Conservation (phyloP, 2,329 filamentous ascomycete species). For the Elsinoe australis region DNA sequence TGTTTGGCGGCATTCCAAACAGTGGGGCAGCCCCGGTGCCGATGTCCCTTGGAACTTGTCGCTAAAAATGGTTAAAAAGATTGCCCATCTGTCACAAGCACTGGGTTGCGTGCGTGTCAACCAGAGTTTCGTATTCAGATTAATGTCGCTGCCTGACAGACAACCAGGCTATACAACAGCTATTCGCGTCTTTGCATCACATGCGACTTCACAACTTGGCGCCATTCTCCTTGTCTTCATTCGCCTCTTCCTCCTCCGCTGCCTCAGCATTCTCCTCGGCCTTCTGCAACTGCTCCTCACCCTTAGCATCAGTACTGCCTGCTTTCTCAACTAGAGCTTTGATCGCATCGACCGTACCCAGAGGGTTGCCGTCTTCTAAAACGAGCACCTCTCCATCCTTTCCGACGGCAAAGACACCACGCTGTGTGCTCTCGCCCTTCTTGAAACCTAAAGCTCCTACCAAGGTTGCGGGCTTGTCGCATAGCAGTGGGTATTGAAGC, state of each 20-base stretch:
- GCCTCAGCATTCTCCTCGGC: conserved; percentile 28
- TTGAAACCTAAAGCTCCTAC: conserved; percentile 84
- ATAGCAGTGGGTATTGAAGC: conserved; percentile 79
- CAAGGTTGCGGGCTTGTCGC: conserved; percentile 65
- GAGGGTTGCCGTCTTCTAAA: conserved; percentile 66
- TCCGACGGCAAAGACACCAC: conserved; percentile 76
- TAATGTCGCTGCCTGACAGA: conserved; percentile 7
- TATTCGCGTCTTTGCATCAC: neutral
- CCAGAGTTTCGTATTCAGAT: neutral
- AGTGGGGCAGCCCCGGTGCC: no score
- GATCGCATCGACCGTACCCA: conserved; percentile 68
- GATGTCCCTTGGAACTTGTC: neutral
- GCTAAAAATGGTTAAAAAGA: conserved; percentile 10
- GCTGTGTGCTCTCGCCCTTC: conserved; percentile 75
- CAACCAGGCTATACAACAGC: neutral
- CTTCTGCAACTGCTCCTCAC: conserved; percentile 28
- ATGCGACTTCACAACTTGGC: conserved; percentile 3
- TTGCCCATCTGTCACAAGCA: neutral
- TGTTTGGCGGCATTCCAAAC: neutral
- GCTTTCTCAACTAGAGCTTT: conserved; percentile 57
- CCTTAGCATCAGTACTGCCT: conserved; percentile 25
- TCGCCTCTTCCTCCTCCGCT: conserved; percentile 23
- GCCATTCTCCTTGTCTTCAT: conserved; percentile 11
- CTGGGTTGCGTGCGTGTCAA: conserved; percentile 8
- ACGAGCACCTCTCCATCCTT: conserved; percentile 66